Percentiles rank a stretch among this genome's conserved stretches.
Evolutionary conservation across 176 grass and related monocot species (phyloP).

Genomic region (Musa acuminata): DNA sequence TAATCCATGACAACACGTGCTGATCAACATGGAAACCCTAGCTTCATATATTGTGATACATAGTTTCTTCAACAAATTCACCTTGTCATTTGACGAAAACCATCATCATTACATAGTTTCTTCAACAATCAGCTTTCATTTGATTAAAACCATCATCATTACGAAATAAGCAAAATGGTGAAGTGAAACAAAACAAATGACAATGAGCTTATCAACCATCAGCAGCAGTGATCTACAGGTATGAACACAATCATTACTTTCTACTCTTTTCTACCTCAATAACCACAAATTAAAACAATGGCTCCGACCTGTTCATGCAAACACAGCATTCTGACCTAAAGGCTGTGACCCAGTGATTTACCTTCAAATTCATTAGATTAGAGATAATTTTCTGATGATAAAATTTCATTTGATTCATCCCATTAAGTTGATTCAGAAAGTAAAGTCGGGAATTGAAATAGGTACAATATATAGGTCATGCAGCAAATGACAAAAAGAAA

Average conservation of each 20-base stretch:
- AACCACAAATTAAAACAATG: neutral
- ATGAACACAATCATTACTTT: neutral
- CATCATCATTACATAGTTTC: too few species aligned
- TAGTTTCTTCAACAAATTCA: too few species aligned
- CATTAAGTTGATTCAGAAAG: neutral
- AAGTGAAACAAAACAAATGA: too few species aligned
- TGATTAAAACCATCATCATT: too few species aligned
- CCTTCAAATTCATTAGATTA: neutral
- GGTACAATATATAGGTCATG: neutral
- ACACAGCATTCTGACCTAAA: neutral
- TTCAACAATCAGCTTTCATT: too few species aligned
- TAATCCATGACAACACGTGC: too few species aligned
- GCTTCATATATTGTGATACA: too few species aligned
- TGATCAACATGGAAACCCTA: too few species aligned
- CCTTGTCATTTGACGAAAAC: too few species aligned
- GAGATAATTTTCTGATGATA: neutral
- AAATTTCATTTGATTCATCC: neutral
- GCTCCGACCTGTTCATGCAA: neutral
- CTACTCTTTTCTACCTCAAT: neutral
- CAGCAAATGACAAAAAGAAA: constrained; percentile 4
- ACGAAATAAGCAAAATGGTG: too few species aligned
- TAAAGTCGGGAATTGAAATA: neutral
- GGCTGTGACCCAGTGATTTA: neutral
- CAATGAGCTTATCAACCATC: too few species aligned
- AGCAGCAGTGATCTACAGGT: neutral